Conservation (phyloP, 208 protist genomes). For the Strigomonas culicis region DNA sequence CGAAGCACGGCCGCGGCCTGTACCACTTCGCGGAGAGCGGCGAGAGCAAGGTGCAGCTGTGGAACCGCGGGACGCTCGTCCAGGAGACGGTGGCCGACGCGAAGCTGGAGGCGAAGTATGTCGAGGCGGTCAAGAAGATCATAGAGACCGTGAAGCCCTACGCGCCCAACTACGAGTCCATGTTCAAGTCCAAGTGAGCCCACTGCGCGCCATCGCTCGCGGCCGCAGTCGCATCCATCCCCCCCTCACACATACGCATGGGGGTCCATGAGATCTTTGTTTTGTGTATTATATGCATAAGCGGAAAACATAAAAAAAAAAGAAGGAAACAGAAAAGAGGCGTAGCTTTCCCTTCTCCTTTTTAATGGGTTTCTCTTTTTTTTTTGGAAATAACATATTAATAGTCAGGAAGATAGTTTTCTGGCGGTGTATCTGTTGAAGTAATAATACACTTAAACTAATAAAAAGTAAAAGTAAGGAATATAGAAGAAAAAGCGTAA, state of each 20-base stretch:
- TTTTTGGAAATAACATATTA: neutral
- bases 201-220: too few species aligned
- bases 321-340: conserved; percentile 14
- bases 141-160: conserved; percentile 54
- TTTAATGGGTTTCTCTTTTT: neutral
- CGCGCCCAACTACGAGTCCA: conserved; percentile 65
- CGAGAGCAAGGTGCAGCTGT: conserved; percentile 68
- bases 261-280: neutral
- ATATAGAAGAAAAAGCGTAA: neutral
- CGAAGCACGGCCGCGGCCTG: conserved; percentile 80
- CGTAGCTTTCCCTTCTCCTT: neutral
- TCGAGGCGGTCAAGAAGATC: conserved; percentile 51
- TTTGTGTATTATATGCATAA: neutral
- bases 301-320: conserved; percentile 15
- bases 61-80: conserved; percentile 66
- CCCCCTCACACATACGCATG: too few species aligned
- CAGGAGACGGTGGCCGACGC: conserved; percentile 60
- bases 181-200: conserved; percentile 9
- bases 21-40: conserved; percentile 84
- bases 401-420: neutral
- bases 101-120: conserved; percentile 39
- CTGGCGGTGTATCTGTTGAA: neutral
- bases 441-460: neutral
- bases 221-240: too few species aligned
- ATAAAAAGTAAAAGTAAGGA: neutral